Evolutionary conservation across 2,329 filamentous ascomycete species (phyloP).

Genomic region (Cladobotryum mycophilum): DNA sequence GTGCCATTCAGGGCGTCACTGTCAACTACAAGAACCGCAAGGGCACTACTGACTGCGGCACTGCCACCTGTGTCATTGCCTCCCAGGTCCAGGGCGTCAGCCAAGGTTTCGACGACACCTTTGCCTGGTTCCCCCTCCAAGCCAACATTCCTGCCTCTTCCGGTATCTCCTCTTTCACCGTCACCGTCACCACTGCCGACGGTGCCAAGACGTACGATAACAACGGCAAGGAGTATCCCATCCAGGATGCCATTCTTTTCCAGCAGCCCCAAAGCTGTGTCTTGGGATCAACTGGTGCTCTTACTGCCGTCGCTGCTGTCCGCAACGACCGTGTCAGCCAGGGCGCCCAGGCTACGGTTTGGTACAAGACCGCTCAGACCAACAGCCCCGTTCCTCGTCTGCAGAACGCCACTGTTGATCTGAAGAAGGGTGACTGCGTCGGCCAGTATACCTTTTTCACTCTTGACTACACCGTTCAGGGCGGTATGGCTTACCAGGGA

Average conservation of each 20-base stretch:
- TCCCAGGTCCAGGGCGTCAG: conserved; percentile 42
- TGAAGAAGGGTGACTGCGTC: conserved; percentile 38
- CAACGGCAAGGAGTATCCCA: conserved; percentile 49
- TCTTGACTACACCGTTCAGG: conserved; percentile 36
- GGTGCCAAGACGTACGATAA: conserved; percentile 47
- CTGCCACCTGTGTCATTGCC: conserved; percentile 36
- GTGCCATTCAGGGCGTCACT: conserved; percentile 40
- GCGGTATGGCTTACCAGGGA: conserved; percentile 38
- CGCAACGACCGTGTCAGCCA: conserved; percentile 41
- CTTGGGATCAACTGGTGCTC: conserved; percentile 33
- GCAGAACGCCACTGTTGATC: conserved; percentile 29
- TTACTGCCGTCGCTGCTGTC: conserved; percentile 42
- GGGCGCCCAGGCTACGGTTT: conserved; percentile 36
- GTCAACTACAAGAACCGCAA: conserved; percentile 51
- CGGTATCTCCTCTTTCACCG: conserved; percentile 56
- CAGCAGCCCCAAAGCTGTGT: conserved; percentile 54
- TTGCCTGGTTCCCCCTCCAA: conserved; percentile 47
- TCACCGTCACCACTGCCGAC: conserved; percentile 43
- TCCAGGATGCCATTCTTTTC: conserved; percentile 49
- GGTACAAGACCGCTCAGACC: conserved; percentile 36
- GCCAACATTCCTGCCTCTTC: conserved; percentile 47
- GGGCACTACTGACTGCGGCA: conserved; percentile 41
- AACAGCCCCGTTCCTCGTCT: conserved; percentile 38
- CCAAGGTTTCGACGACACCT: conserved; percentile 54
- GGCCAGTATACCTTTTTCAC: conserved; percentile 45